These are phyloP conservation scores for Xylaria nigripes DNA, from an alignment of 495 filamentous ascomycete genomes.

Conservation along the genomic window DNA sequence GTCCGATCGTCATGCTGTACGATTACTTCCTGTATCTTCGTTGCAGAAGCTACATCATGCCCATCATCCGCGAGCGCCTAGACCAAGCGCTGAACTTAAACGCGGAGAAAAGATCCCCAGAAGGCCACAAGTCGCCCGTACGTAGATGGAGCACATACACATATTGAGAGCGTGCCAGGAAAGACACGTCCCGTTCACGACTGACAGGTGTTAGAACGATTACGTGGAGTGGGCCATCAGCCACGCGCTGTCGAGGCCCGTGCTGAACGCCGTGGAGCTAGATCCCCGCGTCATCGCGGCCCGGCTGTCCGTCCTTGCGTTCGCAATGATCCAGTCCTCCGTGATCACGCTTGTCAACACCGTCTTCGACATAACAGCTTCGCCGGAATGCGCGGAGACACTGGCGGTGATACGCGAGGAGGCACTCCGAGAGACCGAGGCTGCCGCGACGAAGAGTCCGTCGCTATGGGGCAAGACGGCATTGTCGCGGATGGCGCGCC, in stretches of 20 bases:
- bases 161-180: background rate
- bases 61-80: conserved; percentile 25
- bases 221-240: conserved; percentile 31
- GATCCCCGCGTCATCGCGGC: conserved; percentile 21
- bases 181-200: background rate
- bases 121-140: conserved; percentile 10
- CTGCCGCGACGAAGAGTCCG: background rate
- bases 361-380: conserved; percentile 27
- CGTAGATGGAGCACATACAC: background rate
- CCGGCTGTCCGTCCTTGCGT: conserved; percentile 34
- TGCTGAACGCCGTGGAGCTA: conserved; percentile 17
- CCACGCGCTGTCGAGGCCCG: conserved; percentile 20
- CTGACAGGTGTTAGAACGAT: conserved; percentile 21
- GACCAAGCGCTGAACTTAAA: background rate
- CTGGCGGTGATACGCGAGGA: conserved; percentile 22
- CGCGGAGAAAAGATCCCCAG: background rate
- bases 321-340: conserved; percentile 41
- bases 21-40: conserved; percentile 25
- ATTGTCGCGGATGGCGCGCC: conserved; percentile 25
- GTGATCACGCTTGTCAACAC: conserved; percentile 37
- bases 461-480: conserved; percentile 28
- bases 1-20: conserved; percentile 26
- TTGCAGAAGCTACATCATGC: conserved; percentile 22
- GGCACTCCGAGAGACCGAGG: conserved; percentile 8
- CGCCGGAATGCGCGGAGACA: conserved; percentile 16